phyloP scores from a whole-genome alignment of 345 rosid species.

The Eutrema yunnanense region DNA sequence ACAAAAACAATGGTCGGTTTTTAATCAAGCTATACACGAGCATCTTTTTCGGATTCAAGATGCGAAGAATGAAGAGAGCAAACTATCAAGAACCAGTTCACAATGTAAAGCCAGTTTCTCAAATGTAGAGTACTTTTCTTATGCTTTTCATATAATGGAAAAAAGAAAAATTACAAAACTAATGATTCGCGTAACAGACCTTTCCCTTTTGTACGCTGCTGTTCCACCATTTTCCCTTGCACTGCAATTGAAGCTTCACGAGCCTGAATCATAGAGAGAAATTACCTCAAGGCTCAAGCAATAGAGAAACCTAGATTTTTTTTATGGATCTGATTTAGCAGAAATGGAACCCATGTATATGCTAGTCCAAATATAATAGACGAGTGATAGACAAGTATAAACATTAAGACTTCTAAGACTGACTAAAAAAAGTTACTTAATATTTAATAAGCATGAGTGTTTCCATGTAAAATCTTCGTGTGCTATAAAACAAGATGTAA shows the following conservation, averaged over 20 bases:
- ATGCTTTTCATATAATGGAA: background rate
- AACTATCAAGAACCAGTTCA: slow-evolving; percentile 5
- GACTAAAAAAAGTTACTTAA: background rate
- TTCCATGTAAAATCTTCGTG: background rate
- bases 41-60: background rate
- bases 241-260: slow-evolving; percentile 87
- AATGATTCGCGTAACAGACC: slow-evolving; percentile 36
- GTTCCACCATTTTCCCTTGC: slow-evolving; percentile 89
- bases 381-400: background rate
- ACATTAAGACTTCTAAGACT: background rate
- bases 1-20: background rate
- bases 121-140: background rate
- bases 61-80: background rate
- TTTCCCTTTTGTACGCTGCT: slow-evolving; percentile 90
- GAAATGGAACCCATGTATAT: background rate
- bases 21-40: background rate
- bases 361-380: background rate
- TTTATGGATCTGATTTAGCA: slow-evolving; percentile 2
- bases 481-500: slow-evolving; percentile 6
- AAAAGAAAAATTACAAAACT: background rate
- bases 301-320: background rate
- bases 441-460: slow-evolving; percentile 1
- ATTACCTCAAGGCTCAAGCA: slow-evolving; percentile 3
- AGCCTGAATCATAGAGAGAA: slow-evolving; percentile 46
- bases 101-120: background rate